Percentiles rank a stretch among this genome's conserved stretches.
Conservation (phyloP, 2,329 filamentous ascomycete species). For the Epichloe typhina region DNA sequence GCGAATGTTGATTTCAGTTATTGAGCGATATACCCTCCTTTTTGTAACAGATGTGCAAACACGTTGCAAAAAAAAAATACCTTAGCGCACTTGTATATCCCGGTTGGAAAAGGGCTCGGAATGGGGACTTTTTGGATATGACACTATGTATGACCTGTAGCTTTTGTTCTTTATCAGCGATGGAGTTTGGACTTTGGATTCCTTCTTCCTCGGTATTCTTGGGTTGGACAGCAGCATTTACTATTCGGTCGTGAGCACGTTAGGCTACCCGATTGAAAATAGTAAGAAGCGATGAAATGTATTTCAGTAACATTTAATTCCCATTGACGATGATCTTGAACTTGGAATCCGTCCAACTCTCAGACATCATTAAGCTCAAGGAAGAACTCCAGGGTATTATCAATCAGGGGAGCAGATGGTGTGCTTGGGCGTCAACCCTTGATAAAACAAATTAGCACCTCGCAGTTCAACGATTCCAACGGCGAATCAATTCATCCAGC, state of each 20-base stretch:
- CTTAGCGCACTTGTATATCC: background rate
- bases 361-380: too few relatives aligned
- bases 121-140: slow-evolving; percentile 1
- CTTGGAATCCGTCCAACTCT: too few relatives aligned
- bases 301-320: too few relatives aligned
- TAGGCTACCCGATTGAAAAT: too few relatives aligned
- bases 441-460: background rate
- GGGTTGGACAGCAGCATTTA: background rate
- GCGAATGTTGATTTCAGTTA: slow-evolving; percentile 51
- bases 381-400: too few relatives aligned
- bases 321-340: too few relatives aligned
- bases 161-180: slow-evolving; percentile 5
- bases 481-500: background rate
- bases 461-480: background rate
- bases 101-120: background rate
- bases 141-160: background rate
- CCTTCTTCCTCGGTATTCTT: too few relatives aligned
- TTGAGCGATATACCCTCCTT: slow-evolving; percentile 16
- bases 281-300: too few relatives aligned
- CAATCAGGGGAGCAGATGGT: background rate
- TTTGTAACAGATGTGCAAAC: background rate
- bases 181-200: slow-evolving; percentile 4
- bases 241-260: background rate
- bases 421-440: background rate
- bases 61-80: background rate